These are phyloP conservation scores for Fusarium redolens DNA, from an alignment of 2,329 filamentous ascomycete species.

Conservation along the genomic window DNA sequence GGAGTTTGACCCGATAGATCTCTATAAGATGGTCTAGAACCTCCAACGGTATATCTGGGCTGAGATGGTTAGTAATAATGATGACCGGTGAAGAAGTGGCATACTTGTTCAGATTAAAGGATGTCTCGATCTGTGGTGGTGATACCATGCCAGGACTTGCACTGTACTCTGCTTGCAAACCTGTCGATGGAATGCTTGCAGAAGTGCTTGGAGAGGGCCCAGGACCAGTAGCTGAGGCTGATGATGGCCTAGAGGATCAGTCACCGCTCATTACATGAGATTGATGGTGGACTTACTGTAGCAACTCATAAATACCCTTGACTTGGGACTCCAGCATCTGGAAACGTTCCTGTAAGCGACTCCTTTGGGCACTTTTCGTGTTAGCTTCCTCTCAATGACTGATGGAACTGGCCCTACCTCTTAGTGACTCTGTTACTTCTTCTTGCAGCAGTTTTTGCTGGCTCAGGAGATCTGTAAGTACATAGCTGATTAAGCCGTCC, in stretches of 20 bases:
- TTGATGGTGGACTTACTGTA: background rate
- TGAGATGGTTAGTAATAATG: background rate
- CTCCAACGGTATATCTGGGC: background rate
- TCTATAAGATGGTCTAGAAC: background rate
- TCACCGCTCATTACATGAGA: rapidly evolving
- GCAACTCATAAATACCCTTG: conserved; percentile 4
- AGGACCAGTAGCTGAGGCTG: background rate
- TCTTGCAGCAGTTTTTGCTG: background rate
- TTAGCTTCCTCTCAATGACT: background rate
- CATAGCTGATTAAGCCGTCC: background rate
- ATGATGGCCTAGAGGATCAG: background rate
- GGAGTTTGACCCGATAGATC: conserved; percentile 1
- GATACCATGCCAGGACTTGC: background rate
- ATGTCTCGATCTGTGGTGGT: background rate
- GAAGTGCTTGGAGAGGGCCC: background rate
- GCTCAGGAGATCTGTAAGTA: background rate
- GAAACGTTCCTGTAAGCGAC: background rate
- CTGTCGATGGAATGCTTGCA: background rate
- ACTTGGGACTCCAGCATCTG: conserved; percentile 1
- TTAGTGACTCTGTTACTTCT: background rate
- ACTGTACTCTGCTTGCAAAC: background rate
- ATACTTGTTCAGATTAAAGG: background rate
- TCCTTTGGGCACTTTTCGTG: background rate
- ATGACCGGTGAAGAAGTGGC: rapidly evolving
- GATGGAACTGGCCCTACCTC: background rate